Evolutionary conservation across 176 grass and related monocot species (phyloP).

Genomic region (Pontederia paniculata): DNA sequence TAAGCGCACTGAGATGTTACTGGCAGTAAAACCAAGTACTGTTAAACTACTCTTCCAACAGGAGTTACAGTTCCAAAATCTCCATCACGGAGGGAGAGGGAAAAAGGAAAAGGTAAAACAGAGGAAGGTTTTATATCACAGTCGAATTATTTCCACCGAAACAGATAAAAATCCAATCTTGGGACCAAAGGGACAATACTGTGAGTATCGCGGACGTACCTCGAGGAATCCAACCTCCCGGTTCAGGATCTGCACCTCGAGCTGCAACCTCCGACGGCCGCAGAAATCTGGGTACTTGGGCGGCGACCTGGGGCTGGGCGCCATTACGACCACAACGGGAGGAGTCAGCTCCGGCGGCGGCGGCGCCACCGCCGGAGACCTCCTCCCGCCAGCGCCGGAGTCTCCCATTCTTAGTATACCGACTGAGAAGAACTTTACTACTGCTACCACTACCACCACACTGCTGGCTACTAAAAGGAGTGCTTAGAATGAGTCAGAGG

Average conservation of each 20-base stretch:
- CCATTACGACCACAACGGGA: slow-evolving; percentile 20
- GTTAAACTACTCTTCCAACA: no score
- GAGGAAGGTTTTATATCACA: no score
- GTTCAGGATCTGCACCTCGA: slow-evolving; percentile 88
- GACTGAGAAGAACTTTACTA: neutral
- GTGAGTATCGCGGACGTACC: slow-evolving; percentile 16
- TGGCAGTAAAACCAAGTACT: no score
- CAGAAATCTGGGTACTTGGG: slow-evolving; percentile 81
- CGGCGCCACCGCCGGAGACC: neutral
- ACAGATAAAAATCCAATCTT: neutral
- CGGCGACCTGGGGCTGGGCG: slow-evolving; percentile 67
- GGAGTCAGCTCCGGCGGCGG: slow-evolving; percentile 5
- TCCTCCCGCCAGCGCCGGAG: neutral
- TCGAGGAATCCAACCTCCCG: slow-evolving; percentile 77
- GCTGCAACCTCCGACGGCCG: slow-evolving; percentile 70
- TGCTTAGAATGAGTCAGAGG: neutral
- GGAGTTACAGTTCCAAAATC: no score
- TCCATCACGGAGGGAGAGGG: no score
- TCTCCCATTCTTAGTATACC: neutral
- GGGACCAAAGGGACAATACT: neutral
- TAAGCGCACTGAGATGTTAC: no score
- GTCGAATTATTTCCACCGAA: neutral
- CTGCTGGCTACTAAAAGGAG: neutral
- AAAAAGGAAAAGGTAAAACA: no score
- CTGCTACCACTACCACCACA: no score